phyloP scores from a whole-genome alignment of 306 rosid species.

The Quercus bicolor region DNA sequence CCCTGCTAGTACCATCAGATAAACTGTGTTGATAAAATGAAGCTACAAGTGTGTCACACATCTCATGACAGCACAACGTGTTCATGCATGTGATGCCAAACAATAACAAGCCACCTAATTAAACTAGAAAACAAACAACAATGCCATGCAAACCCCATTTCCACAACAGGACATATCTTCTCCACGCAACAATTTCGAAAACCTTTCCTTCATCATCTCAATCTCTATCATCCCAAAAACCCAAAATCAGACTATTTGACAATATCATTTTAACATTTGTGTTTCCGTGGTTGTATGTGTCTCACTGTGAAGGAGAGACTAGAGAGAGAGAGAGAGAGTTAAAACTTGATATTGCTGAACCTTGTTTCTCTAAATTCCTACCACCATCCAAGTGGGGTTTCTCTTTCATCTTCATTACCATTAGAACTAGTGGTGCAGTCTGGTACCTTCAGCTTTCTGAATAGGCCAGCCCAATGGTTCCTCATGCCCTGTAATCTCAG shows the following conservation, averaged over 20 bases:
- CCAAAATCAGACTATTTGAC: conserved; percentile 26
- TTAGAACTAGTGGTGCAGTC: conserved; percentile 30
- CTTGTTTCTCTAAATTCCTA: conserved; percentile 49
- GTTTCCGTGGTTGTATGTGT: background rate
- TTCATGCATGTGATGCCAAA: too few species aligned
- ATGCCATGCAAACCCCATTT: conserved; percentile 80
- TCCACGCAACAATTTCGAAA: conserved; percentile 83
- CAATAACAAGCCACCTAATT: too few species aligned
- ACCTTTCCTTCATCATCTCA: conserved; percentile 89
- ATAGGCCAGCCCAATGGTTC: too few species aligned
- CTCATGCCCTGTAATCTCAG: conserved; percentile 74
- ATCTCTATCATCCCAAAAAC: conserved; percentile 41
- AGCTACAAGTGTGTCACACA: too few species aligned
- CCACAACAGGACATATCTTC: conserved; percentile 98
- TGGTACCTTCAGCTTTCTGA: conserved; percentile 34
- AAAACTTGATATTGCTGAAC: conserved; percentile 57
- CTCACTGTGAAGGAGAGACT: too few species aligned
- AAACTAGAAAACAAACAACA: conserved; percentile 5
- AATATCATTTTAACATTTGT: background rate
- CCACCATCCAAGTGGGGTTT: conserved; percentile 32
- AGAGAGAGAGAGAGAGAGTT: background rate
- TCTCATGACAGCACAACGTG: too few species aligned
- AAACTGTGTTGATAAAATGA: too few species aligned
- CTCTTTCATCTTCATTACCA: conserved; percentile 28
- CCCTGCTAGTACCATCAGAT: too few species aligned